These are phyloP conservation scores for Wilcoxina mikolae DNA, from an alignment of 495 filamentous ascomycete species.

Conservation along the genomic window DNA sequence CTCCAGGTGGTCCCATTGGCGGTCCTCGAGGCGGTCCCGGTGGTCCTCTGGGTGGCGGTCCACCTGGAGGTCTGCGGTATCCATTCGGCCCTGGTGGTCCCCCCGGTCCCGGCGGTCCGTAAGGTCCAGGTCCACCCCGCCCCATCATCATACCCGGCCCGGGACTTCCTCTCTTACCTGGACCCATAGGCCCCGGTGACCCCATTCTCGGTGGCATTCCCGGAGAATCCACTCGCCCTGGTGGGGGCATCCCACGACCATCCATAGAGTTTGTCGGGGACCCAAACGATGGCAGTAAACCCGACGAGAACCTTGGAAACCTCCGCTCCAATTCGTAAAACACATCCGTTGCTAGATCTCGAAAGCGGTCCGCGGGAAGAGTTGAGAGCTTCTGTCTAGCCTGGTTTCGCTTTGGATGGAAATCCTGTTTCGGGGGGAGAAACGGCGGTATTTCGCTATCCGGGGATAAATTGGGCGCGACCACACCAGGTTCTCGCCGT, in stretches of 20 bases:
- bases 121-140: conserved; percentile 5
- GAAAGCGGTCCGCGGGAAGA: conserved; percentile 65
- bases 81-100: conserved; percentile 13
- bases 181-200: conserved; percentile 12
- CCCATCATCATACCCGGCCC: conserved; percentile 23
- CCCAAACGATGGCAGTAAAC: conserved; percentile 29
- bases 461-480: conserved; percentile 31
- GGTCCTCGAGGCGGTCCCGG: conserved; percentile 8
- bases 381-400: conserved; percentile 86
- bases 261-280: conserved; percentile 41
- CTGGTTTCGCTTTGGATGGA: conserved; percentile 94
- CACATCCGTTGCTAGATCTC: conserved; percentile 87
- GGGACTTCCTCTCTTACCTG: conserved; percentile 16
- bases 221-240: conserved; percentile 16
- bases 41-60: conserved; percentile 30
- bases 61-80: conserved; percentile 19
- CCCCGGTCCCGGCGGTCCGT: conserved; percentile 20
- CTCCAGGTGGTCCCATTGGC: conserved; percentile 34
- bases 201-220: conserved; percentile 19
- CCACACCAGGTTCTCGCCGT: conserved; percentile 44
- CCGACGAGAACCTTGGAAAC: conserved; percentile 58
- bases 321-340: conserved; percentile 85
- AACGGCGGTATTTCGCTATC: conserved; percentile 43
- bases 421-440: conserved; percentile 66
- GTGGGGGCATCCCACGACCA: conserved; percentile 13